Evolutionary conservation across 1,139 yeast species (phyloP), one percentile per base, ranked within the genome.

Genomic region (Candida labiduridarum): DNA sequence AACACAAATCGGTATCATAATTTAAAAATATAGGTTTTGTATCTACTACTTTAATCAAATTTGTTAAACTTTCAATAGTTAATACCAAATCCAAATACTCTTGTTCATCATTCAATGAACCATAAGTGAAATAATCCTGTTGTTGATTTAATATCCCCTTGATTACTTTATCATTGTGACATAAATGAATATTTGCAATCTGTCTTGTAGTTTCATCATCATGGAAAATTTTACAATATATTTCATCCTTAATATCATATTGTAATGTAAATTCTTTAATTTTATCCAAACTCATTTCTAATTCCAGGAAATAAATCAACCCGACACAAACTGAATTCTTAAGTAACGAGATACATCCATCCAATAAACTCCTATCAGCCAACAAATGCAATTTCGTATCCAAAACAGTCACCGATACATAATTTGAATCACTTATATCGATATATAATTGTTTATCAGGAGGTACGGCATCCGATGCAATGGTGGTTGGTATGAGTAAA

Each of bases 281-380:
- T 47, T 70, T 72, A 57, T 83, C 87, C 25, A 83, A 61, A 25
- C 80, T 77, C 53, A 74, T 72, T 54, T 82, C 85, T 51, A 83
- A 67, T 51, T 80, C 84, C 0, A 85, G 76, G 41, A 78, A 81
- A 47, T 80, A 77, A 9, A 83, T 58, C 8, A 81, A 58, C 0
- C 86, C 87, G 12, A 79, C 73, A 46, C 84, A 71, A 0, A 67
- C 59, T 14, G 60, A 56, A 34, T 68, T 57, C 45, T 64, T 67
- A 16, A 74, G 56, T n/a, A 83, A 64, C 0, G 86, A 83, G 22
- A 83, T 62, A 56, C 84, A 80, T 0, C 85, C 86, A 60, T 83
- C 87, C 25, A 80, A 63, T 47, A 80, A 70, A 2, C 76, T 72
- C 19, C 69, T 69, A 14, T 63, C 61, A 34, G 79, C 83, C 14